A percentile compares a stretch with the other conserved stretches of the same genome.
Conservation (phyloP, 192 early-diverging fungal genomes). For the Coemansia sp. region DNA sequence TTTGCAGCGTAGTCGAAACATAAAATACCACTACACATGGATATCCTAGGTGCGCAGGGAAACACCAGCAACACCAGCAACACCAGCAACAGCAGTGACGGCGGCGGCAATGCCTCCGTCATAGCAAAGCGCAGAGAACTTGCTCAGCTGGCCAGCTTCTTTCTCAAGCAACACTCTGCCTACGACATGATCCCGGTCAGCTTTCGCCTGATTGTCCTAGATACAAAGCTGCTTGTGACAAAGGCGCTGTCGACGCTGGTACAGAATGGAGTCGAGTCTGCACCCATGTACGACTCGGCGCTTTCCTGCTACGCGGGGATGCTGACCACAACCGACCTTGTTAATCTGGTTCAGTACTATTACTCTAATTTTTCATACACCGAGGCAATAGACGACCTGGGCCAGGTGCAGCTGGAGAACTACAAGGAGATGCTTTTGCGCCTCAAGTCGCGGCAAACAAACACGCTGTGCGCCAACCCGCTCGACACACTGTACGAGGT, state of each 20-base stretch:
- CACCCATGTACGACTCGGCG: constrained; percentile 85
- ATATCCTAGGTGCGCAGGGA: constrained; percentile 26
- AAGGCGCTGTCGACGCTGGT: constrained; percentile 89
- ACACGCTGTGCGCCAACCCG: constrained; percentile 78
- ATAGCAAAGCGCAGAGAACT: constrained; percentile 47
- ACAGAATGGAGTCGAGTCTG: constrained; percentile 95
- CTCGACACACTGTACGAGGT: constrained; percentile 86
- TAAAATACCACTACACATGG: constrained; percentile 17
- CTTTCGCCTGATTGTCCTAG: constrained; percentile 88
- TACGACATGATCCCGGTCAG: constrained; percentile 91
- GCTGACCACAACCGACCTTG: constrained; percentile 95
- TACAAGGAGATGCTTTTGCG: constrained; percentile 53
- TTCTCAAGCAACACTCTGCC: constrained; percentile 81
- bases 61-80: background rate
- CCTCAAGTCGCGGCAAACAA: constrained; percentile 53
- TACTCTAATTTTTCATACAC: constrained; percentile 77
- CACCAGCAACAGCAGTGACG: background rate
- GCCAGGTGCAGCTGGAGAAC: constrained; percentile 58
- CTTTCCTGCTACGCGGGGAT: constrained; percentile 86
- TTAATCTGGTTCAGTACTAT: constrained; percentile 91
- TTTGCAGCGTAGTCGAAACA: background rate
- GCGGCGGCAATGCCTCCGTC: constrained; percentile 15
- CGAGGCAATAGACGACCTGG: constrained; percentile 85
- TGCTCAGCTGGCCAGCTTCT: constrained; percentile 55
- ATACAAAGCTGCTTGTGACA: constrained; percentile 85